A percentile compares a stretch with the other conserved stretches of the same genome.
Conservation (phyloP, 176 grass and related monocot species). For the Paspalum notatum region DNA sequence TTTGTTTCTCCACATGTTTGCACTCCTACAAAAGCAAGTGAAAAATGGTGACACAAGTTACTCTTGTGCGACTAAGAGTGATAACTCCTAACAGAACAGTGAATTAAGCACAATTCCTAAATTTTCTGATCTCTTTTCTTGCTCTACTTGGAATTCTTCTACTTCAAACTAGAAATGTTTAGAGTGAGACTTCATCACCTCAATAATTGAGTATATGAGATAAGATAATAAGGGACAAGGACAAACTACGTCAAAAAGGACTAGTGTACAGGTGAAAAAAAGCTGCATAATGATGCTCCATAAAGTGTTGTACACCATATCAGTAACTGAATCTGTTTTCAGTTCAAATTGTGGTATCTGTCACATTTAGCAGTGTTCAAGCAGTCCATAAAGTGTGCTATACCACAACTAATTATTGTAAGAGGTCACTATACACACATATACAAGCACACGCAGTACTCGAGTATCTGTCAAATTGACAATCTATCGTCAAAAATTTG, state of each 20-base stretch:
- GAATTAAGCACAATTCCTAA: background rate
- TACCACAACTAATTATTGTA: background rate
- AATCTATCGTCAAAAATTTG: background rate
- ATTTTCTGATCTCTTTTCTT: background rate
- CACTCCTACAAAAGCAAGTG: constrained; percentile 50
- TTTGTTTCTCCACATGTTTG: constrained; percentile 53
- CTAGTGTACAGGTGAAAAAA: background rate
- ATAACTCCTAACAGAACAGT: background rate
- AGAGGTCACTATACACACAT: background rate
- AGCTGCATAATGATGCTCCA: background rate
- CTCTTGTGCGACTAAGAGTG: background rate
- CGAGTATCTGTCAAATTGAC: background rate
- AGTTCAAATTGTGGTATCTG: too few species aligned
- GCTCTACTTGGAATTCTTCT: background rate
- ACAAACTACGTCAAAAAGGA: background rate
- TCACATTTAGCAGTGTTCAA: background rate
- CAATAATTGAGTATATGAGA: background rate
- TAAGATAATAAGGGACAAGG: background rate
- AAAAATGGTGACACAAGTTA: background rate
- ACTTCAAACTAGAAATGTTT: background rate
- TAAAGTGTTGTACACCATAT: background rate
- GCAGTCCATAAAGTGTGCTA: background rate
- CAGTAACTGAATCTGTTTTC: background rate
- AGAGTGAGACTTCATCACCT: background rate
- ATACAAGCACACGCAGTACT: background rate